These are phyloP conservation scores for Rhodotorula glutinis DNA, from an alignment of 1,284 basidiomycete species.

Conservation along the genomic window DNA sequence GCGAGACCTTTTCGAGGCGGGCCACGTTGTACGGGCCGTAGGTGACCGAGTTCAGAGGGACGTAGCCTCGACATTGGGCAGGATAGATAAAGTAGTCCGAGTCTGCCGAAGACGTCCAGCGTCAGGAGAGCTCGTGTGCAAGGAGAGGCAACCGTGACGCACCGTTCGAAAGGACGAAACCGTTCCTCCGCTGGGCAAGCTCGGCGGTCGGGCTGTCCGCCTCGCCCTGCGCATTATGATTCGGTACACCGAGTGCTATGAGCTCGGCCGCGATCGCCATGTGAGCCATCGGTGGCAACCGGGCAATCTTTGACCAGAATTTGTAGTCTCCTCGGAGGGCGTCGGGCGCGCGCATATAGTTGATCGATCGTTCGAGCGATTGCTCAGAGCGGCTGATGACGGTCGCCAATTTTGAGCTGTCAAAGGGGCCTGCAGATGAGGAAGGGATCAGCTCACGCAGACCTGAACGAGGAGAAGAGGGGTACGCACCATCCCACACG, in stretches of 20 bases:
- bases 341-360: slow-evolving; percentile 26
- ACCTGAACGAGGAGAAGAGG: not conserved
- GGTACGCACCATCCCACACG: slow-evolving; percentile 39
- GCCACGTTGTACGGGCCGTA: slow-evolving; percentile 43
- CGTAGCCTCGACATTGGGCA: slow-evolving; percentile 23
- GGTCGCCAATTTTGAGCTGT: slow-evolving; percentile 26
- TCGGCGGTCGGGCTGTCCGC: slow-evolving; percentile 82
- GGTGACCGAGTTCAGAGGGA: slow-evolving; percentile 45
- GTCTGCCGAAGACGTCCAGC: slow-evolving; percentile 14
- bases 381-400: slow-evolving; percentile 25
- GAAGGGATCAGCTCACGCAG: not conserved
- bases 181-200: slow-evolving; percentile 65
- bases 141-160: slow-evolving; percentile 65
- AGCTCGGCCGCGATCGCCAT: slow-evolving; percentile 20
- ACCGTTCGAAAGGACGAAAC: slow-evolving; percentile 56
- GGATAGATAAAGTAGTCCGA: slow-evolving; percentile 39
- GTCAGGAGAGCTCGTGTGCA: slow-evolving; percentile 47
- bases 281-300: slow-evolving; percentile 27
- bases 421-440: slow-evolving; percentile 22
- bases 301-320: not conserved
- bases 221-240: slow-evolving; percentile 77
- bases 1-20: slow-evolving; percentile 15
- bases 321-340: not conserved
- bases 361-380: slow-evolving; percentile 23
- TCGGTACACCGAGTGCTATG: slow-evolving; percentile 47